phyloP scores from a whole-genome alignment of 768 basidiomycete species.

The Strobilomyces confusus region DNA sequence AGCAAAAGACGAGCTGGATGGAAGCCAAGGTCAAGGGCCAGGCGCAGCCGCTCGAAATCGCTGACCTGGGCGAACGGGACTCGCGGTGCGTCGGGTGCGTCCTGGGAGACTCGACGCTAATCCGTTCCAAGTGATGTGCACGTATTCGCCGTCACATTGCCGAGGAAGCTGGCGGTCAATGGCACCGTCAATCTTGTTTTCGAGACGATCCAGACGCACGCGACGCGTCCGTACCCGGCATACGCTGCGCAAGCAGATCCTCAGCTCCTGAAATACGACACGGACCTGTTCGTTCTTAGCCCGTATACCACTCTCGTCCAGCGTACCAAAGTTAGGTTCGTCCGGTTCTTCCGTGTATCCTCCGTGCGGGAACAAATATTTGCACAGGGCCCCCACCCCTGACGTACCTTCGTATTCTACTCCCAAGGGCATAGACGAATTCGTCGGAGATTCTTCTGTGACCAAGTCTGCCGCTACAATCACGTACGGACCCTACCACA shows the following conservation, averaged over 20 bases:
- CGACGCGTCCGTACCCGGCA: constrained; percentile 71
- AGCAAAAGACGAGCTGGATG: constrained; percentile 66
- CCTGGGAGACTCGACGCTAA: constrained; percentile 11
- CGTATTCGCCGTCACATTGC: constrained; percentile 60
- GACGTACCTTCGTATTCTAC: constrained; percentile 69
- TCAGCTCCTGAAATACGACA: constrained; percentile 74
- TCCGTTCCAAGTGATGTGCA: constrained; percentile 40
- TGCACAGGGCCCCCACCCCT: constrained; percentile 61
- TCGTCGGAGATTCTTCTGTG: constrained; percentile 55
- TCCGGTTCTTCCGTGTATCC: constrained; percentile 4
- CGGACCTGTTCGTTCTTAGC: constrained; percentile 77
- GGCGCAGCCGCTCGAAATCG: constrained; percentile 45
- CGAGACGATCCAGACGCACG: constrained; percentile 75
- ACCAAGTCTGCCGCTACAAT: constrained; percentile 76
- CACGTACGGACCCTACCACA: constrained; percentile 85
- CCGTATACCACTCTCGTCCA: constrained; percentile 80
- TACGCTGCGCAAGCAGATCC: constrained; percentile 69
- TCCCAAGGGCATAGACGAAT: constrained; percentile 55
- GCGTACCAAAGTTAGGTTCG: constrained; percentile 83
- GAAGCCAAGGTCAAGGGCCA: constrained; percentile 80
- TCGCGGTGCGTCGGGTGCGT: constrained; percentile 44
- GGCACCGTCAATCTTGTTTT: constrained; percentile 73
- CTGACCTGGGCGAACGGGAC: constrained; percentile 45
- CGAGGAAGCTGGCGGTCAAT: constrained; percentile 53
- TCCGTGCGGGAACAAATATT: constrained; percentile 2